phyloP scores from a whole-genome alignment of 2,329 filamentous ascomycete genomes.

The Fusarium dimerum region DNA sequence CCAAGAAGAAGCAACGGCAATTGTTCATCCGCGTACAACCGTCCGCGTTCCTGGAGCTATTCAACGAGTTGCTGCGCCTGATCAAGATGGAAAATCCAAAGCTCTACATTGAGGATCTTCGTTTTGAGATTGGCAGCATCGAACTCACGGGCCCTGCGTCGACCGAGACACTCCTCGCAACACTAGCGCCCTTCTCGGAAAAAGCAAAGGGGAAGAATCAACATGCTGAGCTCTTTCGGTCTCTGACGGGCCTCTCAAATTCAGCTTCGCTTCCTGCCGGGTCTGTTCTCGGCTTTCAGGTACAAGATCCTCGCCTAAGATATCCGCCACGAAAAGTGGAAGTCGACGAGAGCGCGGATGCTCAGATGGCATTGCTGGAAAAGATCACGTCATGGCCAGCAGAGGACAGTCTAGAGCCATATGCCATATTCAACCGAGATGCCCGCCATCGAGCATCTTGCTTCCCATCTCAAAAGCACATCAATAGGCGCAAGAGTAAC shows the following conservation, averaged over 20 bases:
- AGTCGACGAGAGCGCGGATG: slow-evolving; percentile 40
- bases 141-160: slow-evolving; percentile 68
- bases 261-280: slow-evolving; percentile 69
- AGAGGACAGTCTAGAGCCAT: slow-evolving; percentile 50
- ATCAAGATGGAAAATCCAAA: slow-evolving; percentile 61
- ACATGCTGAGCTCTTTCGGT: slow-evolving; percentile 52
- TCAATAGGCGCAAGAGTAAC: slow-evolving; percentile 73
- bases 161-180: slow-evolving; percentile 72
- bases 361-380: slow-evolving; percentile 52
- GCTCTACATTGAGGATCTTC: slow-evolving; percentile 66
- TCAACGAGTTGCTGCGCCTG: slow-evolving; percentile 60
- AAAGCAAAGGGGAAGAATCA: slow-evolving; percentile 29
- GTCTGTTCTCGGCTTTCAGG: slow-evolving; percentile 69
- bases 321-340: slow-evolving; percentile 67
- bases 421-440: slow-evolving; percentile 68
- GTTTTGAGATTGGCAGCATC: slow-evolving; percentile 66
- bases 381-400: slow-evolving; percentile 68
- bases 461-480: slow-evolving; percentile 73
- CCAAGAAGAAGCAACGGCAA: slow-evolving; percentile 37
- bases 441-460: slow-evolving; percentile 64
- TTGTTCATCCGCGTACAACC: slow-evolving; percentile 80
- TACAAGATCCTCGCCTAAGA: slow-evolving; percentile 77
- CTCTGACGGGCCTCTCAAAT: slow-evolving; percentile 62
- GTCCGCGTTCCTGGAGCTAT: slow-evolving; percentile 71
- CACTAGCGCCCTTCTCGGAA: slow-evolving; percentile 57